Evolutionary conservation across 306 rosid genomes (phyloP), one percentile per base, ranked within the genome.

Genomic region (Trifolium fragiferum): DNA sequence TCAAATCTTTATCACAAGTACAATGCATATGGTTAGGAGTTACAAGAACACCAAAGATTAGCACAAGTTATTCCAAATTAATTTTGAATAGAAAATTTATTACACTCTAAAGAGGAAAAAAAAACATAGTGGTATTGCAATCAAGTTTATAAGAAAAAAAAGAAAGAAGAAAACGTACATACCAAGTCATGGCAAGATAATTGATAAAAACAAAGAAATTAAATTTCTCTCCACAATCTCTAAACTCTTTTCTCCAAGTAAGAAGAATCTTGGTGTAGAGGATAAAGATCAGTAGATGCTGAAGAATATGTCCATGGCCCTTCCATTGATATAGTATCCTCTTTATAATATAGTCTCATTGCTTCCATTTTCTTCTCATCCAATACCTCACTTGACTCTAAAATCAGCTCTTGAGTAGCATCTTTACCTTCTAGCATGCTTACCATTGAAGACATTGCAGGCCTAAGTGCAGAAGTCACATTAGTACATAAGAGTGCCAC

Each of bases 401-500:
- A 23, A 25, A 53, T 49, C 7, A 37, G 2, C 49, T 71, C 77
- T 8, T 14, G 27, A 16, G 63, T 54, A 2, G 21, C 47, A 27
- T 21, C 63, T 63, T 2, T 71, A 4, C 82, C 82, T 71, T 78
- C 82, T 3, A 78, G 66, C 72, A 78, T 70, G 82, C 77, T 78
- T 50, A 78, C 50, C 49, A 78, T 77, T 38, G 77, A 78, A 38
- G 73, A 62, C 73, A 78, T 78, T 32, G 76, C 20, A 3, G 92
- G 92, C 61, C 86, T 73, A 10, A 43, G 63, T 7, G 54, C 25
- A 37, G 88, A 76, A 64, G 79, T 46, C 7, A 8, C 58, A 46
- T 81, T 68, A 11, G 86, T 75, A 77, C 86, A 84, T 9, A 67
- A 64, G 12, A 86, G 81, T 70, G 84, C 84, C 18, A 82, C 61